Conservation (phyloP, 2,329 filamentous ascomycete genomes). For the Alternaria brassicae region DNA sequence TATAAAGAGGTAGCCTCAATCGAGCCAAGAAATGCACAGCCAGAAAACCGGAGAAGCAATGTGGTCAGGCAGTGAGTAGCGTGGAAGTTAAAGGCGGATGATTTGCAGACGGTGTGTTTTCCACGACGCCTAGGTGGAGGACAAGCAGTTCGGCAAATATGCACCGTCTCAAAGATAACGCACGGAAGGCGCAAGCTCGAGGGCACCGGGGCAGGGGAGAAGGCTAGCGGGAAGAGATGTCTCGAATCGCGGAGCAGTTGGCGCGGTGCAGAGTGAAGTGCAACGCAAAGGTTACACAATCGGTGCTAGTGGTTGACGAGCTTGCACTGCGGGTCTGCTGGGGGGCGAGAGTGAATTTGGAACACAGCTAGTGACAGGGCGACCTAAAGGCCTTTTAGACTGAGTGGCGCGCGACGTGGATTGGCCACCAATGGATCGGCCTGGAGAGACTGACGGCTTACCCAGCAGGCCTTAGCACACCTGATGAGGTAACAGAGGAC, state of each 20-base stretch:
- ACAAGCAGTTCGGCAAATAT: constrained; percentile 52
- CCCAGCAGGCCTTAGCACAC: constrained; percentile 42
- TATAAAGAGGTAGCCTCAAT: constrained; percentile 34
- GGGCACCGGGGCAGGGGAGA: constrained; percentile 38
- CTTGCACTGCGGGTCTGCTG: constrained; percentile 34
- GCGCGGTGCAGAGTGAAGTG: constrained; percentile 42
- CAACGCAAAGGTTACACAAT: constrained; percentile 49
- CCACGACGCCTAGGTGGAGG: constrained; percentile 46
- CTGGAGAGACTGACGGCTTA: constrained; percentile 39
- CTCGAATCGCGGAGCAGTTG: constrained; percentile 49
- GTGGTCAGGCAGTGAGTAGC: constrained; percentile 51
- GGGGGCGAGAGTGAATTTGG: constrained; percentile 38
- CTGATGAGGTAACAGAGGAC: constrained; percentile 48
- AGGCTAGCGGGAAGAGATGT: constrained; percentile 29
- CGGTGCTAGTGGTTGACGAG: constrained; percentile 45
- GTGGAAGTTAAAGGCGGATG: constrained; percentile 57
- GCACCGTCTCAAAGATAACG: constrained; percentile 50
- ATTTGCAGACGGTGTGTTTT: constrained; percentile 56
- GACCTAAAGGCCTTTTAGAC: constrained; percentile 34
- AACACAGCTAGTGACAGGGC: constrained; percentile 44
- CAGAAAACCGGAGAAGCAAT: constrained; percentile 47
- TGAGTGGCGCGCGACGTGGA: constrained; percentile 48
- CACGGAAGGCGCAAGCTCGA: constrained; percentile 49
- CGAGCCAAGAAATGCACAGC: constrained; percentile 45
- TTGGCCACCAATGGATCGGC: constrained; percentile 43